Evolutionary conservation across 176 grass and related monocot species (phyloP).

Genomic region (Cenchrus purpureus): DNA sequence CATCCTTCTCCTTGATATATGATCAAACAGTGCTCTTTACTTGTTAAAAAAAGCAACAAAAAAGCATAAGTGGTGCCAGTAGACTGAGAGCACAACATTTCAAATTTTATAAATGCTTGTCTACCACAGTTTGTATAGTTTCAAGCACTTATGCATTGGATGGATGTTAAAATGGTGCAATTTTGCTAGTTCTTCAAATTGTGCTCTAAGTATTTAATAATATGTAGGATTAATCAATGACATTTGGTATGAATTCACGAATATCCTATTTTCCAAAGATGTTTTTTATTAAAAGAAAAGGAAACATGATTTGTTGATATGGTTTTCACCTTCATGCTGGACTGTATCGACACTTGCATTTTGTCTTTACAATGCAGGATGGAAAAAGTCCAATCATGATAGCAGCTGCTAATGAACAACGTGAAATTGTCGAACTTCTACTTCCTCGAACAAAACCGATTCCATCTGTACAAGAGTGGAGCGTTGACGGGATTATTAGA

Average conservation of each 20-base stretch:
- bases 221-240: background rate
- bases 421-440: constrained; percentile 53
- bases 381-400: constrained; percentile 37
- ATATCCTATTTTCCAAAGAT: background rate
- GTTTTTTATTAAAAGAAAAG: background rate
- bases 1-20: background rate
- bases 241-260: background rate
- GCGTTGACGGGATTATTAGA: constrained; percentile 5
- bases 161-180: background rate
- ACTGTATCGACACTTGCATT: background rate
- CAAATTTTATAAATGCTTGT: background rate
- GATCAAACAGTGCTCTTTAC: background rate
- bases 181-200: background rate
- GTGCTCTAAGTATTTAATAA: background rate
- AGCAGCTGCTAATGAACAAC: constrained; percentile 29
- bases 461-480: constrained; percentile 33
- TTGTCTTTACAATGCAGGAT: constrained; percentile 29
- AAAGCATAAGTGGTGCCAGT: background rate
- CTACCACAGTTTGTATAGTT: background rate
- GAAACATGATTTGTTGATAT: background rate
- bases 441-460: constrained; percentile 47
- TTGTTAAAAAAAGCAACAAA: too few relatives aligned
- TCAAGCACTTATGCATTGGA: background rate
- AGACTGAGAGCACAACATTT: background rate
- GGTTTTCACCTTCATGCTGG: background rate